Evolutionary conservation across 495 filamentous ascomycete genomes (phyloP).

Genomic region (Neurospora sp.): DNA sequence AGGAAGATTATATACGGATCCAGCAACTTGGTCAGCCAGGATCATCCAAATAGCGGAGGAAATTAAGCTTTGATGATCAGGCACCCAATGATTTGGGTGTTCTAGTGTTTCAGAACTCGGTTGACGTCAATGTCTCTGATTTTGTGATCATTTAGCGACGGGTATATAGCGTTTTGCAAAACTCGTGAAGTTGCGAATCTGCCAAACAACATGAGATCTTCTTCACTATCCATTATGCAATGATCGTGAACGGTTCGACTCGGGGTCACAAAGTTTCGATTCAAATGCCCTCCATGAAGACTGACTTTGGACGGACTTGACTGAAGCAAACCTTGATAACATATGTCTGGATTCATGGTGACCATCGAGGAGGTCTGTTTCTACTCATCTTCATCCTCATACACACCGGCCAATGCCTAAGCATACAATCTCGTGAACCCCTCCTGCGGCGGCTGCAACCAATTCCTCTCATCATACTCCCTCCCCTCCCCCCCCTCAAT

Average conservation of each 20-base stretch:
- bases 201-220: neutral
- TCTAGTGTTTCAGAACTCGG: neutral
- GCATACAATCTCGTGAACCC: slow-evolving; percentile 63
- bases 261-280: neutral
- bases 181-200: neutral
- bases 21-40: neutral
- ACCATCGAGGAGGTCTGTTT: neutral
- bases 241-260: neutral
- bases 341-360: neutral
- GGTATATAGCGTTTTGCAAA: neutral
- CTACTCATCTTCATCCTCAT: neutral
- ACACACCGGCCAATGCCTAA: neutral
- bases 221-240: neutral
- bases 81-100: neutral
- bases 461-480: slow-evolving; percentile 78
- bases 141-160: neutral
- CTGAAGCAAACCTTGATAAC: neutral
- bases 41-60: neutral
- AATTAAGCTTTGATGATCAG: neutral
- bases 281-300: neutral
- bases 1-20: neutral
- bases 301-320: neutral
- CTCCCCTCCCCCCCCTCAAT: slow-evolving; percentile 68
- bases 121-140: neutral
- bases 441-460: slow-evolving; percentile 73